phyloP scores from a whole-genome alignment of 768 basidiomycete species.

The Tricholoma sp. region DNA sequence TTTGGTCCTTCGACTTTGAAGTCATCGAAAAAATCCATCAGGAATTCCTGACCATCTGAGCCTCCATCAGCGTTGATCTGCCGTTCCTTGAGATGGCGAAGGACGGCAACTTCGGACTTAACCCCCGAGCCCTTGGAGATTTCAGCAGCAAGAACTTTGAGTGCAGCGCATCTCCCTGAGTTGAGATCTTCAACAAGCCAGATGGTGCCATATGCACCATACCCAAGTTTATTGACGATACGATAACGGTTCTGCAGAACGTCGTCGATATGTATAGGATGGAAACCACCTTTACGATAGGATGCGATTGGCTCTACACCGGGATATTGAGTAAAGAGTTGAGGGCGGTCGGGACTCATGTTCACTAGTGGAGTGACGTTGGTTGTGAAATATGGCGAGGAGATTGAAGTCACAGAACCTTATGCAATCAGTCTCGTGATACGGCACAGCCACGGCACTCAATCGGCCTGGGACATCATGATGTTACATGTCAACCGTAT shows the following conservation, averaged over 20 bases:
- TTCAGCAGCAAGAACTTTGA: not conserved
- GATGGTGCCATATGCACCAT: not conserved
- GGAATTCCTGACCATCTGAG: not conserved
- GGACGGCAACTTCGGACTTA: not conserved
- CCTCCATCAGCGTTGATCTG: not conserved
- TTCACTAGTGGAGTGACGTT: not conserved
- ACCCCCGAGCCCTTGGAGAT: not conserved
- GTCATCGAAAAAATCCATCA: slow-evolving; percentile 6
- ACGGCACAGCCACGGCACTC: no score
- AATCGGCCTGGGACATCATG: no score
- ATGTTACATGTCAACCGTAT: no score
- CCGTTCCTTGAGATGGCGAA: not conserved
- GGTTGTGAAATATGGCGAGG: no score
- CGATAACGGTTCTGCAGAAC: not conserved
- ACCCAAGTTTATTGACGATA: not conserved
- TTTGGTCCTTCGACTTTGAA: slow-evolving; percentile 13
- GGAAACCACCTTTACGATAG: not conserved
- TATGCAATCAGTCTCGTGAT: no score
- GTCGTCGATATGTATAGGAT: not conserved
- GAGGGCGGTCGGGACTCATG: not conserved
- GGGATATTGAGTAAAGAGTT: not conserved
- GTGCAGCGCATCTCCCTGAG: not conserved
- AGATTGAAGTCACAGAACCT: no score
- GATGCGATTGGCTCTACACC: not conserved
- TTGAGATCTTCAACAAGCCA: not conserved